Conservation (phyloP, 2,329 filamentous ascomycete species). For the Westerdykella aurantiaca region DNA sequence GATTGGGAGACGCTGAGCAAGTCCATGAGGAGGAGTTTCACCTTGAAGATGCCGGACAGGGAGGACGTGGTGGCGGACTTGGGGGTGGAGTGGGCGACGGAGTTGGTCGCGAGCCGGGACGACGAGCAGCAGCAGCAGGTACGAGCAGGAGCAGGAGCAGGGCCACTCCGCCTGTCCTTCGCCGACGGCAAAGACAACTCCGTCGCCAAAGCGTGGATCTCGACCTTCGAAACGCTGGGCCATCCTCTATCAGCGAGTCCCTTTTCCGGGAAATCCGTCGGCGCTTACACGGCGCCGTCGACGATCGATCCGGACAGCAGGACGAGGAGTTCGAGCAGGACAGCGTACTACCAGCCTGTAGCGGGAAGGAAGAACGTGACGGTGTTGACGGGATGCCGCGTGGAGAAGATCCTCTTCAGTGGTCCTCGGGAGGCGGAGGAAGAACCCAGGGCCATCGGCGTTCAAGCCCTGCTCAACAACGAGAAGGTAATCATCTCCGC, state of each 20-base stretch:
- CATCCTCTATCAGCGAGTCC: constrained; percentile 8
- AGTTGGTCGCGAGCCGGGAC: too few species aligned
- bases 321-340: constrained; percentile 1
- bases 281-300: constrained; percentile 5
- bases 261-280: constrained; percentile 7
- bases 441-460: constrained; percentile 3
- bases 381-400: neutral
- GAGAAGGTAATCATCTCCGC: neutral
- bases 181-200: too few species aligned
- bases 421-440: neutral
- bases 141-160: too few species aligned
- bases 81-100: too few species aligned
- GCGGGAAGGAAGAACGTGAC: constrained; percentile 4
- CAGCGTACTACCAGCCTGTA: constrained; percentile 7
- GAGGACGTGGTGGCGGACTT: too few species aligned
- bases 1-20: too few species aligned
- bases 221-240: constrained; percentile 17
- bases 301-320: constrained; percentile 4
- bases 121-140: too few species aligned
- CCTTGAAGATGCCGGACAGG: too few species aligned
- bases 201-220: constrained; percentile 17
- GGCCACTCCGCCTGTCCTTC: too few species aligned
- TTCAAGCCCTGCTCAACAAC: constrained; percentile 3
- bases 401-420: constrained; percentile 6
- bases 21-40: too few species aligned